Conservation (phyloP, 768 basidiomycete genomes). For the Russula olivacea region DNA sequence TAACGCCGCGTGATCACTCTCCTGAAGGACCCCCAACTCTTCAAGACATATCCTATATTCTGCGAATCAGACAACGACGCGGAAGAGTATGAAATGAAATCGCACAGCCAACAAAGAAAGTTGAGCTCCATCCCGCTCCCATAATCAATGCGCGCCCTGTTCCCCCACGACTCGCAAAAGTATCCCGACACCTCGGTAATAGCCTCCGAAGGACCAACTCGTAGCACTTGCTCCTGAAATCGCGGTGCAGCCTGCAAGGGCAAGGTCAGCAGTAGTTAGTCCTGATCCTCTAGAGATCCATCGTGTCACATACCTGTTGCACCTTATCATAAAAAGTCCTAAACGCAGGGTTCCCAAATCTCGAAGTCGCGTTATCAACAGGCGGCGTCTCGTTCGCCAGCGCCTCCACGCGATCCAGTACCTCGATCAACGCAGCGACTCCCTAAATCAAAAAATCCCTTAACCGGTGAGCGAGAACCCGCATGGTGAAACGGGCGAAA, state of each 20-base stretch:
- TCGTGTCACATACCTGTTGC: conserved; percentile 43
- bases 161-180: conserved; percentile 88
- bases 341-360: conserved; percentile 98
- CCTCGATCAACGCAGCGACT: conserved; percentile 50
- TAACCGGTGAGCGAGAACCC: not conserved
- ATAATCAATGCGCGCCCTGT: conserved; percentile 87
- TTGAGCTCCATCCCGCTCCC: conserved; percentile 99
- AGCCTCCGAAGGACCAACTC: conserved; percentile 48
- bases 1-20: conserved; percentile 65
- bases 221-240: conserved; percentile 53
- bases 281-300: not conserved
- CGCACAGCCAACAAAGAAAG: conserved; percentile 94
- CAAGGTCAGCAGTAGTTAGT: not conserved
- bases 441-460: conserved; percentile 39
- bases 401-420: conserved; percentile 63
- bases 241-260: conserved; percentile 5
- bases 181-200: conserved; percentile 71
- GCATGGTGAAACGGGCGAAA: not conserved
- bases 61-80: not conserved
- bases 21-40: conserved; percentile 55
- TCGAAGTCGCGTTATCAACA: conserved; percentile 81
- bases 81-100: not conserved
- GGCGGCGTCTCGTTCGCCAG: conserved; percentile 71
- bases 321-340: conserved; percentile 84
- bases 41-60: conserved; percentile 68